Percentiles rank a stretch among this genome's conserved stretches.
These are phyloP conservation scores for Punica granatum DNA, from an alignment of 345 rosid genomes.

Conservation along the genomic window DNA sequence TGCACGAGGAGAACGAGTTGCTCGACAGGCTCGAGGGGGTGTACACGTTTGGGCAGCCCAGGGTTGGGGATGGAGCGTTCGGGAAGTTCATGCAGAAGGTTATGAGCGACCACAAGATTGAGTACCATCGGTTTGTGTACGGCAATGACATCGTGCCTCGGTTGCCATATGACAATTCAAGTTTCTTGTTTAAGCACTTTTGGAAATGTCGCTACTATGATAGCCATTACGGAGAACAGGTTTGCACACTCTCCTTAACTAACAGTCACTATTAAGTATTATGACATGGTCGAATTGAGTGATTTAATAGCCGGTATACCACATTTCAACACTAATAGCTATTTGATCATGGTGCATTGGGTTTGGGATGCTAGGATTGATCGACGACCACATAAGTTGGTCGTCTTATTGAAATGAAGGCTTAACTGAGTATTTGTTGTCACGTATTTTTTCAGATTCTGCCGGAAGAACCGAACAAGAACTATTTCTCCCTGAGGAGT, in stretches of 20 bases:
- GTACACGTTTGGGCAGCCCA: slow-evolving; percentile 73
- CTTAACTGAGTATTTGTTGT: background rate
- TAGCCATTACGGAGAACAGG: slow-evolving; percentile 32
- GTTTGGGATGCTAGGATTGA: too few species aligned
- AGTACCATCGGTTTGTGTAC: slow-evolving; percentile 59
- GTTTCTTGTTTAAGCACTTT: slow-evolving; percentile 71
- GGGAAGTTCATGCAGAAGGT: slow-evolving; percentile 46
- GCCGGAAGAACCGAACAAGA: slow-evolving; percentile 40
- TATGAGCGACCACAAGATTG: slow-evolving; percentile 22
- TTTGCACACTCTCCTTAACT: background rate
- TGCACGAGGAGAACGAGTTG: slow-evolving; percentile 44
- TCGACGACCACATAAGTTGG: too few species aligned
- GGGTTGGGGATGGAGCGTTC: slow-evolving; percentile 61
- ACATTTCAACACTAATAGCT: too few species aligned
- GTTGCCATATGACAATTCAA: slow-evolving; percentile 55
- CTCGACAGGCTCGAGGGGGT: slow-evolving; percentile 50
- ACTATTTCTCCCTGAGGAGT: slow-evolving; percentile 32
- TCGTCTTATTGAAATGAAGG: background rate
- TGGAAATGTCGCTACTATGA: slow-evolving; percentile 54
- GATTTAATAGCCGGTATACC: too few species aligned
- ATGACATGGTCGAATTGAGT: too few species aligned
- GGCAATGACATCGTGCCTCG: slow-evolving; percentile 61
- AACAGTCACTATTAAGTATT: too few species aligned
- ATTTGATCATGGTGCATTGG: too few species aligned
- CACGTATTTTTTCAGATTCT: slow-evolving; percentile 24